Evolutionary conservation across 2,329 filamentous ascomycete species (phyloP), one percentile per base, ranked within the genome.

Genomic region (Huntiella omanensis): DNA sequence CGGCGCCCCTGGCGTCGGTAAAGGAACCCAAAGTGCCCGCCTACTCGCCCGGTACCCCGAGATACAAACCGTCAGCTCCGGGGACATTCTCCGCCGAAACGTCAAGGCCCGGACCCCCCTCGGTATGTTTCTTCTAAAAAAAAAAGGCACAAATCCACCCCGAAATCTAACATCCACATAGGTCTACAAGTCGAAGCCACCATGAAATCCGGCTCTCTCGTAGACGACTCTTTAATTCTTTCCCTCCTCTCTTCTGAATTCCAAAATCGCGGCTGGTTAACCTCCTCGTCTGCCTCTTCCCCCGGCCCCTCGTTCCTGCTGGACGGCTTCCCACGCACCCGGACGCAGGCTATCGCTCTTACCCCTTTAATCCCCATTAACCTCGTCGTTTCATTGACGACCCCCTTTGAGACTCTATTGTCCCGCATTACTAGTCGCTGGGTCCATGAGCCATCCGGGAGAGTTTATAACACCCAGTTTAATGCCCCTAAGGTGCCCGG

Each of bases 401-500:
- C 88, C 0, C 91, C 91, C 0, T 75, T 83, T 33, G 74, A 80
- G 6, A 83, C 95, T 50, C 86, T 98, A 50, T 71, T 96, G 53
- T 77, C 86, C 54, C 81, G 91, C 47, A 95, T 98, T 54, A 77
- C 83, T 38, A 86, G 85, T 44, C 80, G 91, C 48, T 95, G 87
- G 87, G 80, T 95, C 36, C 91, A 98, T 62, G 82, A 83, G 56
- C 77, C 85, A 0, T 93, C 85, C 0, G 91, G 91, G 1, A 73
- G 91, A 22, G 81, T 95, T 12, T 98, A 98, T 68, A 98, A 98
- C 60, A 92, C 86, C 2, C 78, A 78, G 0, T 98, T 94, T 67
- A 86, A 96, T 58, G 72, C 82, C 5, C 91, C 91, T 1, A 80
- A 79, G 53, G 76, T 87, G 1, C 63, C 75, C 0, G 88, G 91